Evolutionary conservation across 345 rosid genomes (phyloP).

Genomic region (Acer campestre): DNA sequence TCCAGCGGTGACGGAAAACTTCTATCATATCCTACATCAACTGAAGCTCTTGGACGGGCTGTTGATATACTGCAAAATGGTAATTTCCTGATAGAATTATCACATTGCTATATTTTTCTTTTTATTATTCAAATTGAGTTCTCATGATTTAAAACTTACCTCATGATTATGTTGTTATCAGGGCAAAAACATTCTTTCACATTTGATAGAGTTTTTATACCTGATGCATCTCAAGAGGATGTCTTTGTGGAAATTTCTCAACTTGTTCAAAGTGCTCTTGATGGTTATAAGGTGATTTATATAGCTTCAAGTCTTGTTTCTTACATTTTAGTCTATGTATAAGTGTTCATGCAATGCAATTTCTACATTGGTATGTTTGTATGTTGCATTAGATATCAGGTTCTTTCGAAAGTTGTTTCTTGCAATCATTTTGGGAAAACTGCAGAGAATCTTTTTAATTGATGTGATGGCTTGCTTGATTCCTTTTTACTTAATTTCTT

Average conservation of each 20-base stretch:
- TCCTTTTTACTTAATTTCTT: background rate
- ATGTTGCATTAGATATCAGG: background rate
- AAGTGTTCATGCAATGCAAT: background rate
- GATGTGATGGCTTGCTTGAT: background rate
- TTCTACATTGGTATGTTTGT: background rate
- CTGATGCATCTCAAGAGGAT: conserved; percentile 74
- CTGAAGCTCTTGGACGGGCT: conserved; percentile 76
- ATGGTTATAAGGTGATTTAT: conserved; percentile 88
- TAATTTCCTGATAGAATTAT: conserved; percentile 21
- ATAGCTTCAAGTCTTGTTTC: background rate
- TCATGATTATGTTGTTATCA: conserved; percentile 31
- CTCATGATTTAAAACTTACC: conserved; percentile 10
- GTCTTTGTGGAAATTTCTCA: conserved; percentile 94
- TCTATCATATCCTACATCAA: conserved; percentile 69
- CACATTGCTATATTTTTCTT: background rate
- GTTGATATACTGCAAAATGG: conserved; percentile 82
- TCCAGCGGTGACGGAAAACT: conserved; percentile 54
- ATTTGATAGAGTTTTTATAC: conserved; percentile 85
- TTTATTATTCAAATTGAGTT: background rate
- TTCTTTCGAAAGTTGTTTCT: background rate
- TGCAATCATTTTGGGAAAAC: background rate
- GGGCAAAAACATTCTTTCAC: conserved; percentile 87
- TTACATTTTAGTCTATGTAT: background rate
- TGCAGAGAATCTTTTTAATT: background rate
- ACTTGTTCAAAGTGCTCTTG: conserved; percentile 98